Conservation (phyloP, 78 protist genomes). For the Anaeramoeba flamelloides region DNA sequence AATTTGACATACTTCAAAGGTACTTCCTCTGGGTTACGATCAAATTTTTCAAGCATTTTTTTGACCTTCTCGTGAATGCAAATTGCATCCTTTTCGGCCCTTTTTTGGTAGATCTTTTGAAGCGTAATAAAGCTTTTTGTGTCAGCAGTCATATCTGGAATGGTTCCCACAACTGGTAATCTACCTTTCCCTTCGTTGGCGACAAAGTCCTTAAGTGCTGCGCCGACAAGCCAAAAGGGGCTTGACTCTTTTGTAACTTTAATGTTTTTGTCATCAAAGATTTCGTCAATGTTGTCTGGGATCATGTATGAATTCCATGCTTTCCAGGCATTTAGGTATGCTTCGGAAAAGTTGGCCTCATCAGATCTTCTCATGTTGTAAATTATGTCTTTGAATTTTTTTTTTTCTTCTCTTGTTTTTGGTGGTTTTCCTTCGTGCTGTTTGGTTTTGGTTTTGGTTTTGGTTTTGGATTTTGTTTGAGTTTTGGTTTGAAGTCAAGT, state of each 20-base stretch:
- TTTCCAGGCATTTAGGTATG: background rate
- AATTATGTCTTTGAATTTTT: background rate
- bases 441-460: too few species aligned
- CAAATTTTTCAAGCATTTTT: background rate
- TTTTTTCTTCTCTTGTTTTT: background rate
- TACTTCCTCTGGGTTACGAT: background rate
- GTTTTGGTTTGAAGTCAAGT: too few species aligned
- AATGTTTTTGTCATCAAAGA: background rate
- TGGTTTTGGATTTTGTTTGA: too few species aligned
- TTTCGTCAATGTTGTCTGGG: background rate
- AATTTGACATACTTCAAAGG: background rate
- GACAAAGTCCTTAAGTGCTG: slow-evolving; percentile 41
- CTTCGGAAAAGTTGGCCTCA: background rate
- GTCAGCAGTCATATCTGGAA: slow-evolving; percentile 62
- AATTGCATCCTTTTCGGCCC: background rate
- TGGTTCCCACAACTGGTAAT: slow-evolving; percentile 46
- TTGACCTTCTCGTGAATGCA: background rate
- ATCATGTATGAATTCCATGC: background rate
- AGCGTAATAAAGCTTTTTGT: slow-evolving; percentile 38
- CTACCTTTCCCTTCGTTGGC: slow-evolving; percentile 24
- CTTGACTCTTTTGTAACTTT: background rate
- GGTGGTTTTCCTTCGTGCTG: background rate
- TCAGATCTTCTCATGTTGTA: background rate
- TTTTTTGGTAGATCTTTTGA: slow-evolving; percentile 35
- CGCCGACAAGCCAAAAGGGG: slow-evolving; percentile 49